These are phyloP conservation scores for Aspergillus aculeatus DNA, from an alignment of 2,329 filamentous ascomycete species.

Conservation along the genomic window DNA sequence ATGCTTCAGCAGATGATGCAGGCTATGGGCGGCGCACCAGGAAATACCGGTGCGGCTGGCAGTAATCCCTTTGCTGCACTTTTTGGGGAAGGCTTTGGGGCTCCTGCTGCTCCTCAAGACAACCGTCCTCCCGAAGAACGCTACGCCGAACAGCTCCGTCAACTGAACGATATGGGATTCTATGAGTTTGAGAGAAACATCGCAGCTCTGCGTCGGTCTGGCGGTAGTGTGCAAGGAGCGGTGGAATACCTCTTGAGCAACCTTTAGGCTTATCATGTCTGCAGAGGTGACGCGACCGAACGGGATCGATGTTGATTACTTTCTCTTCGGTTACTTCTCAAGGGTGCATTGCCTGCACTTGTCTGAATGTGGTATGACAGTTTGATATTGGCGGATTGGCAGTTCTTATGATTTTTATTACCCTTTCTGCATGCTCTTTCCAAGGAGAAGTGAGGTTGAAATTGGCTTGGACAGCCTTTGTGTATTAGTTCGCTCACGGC, in stretches of 20 bases:
- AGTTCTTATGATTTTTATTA: neutral
- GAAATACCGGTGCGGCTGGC: conserved; percentile 34
- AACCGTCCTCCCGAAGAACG: conserved; percentile 89
- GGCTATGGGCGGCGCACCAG: conserved; percentile 42
- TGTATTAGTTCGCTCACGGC: conserved; percentile 1
- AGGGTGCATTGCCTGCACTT: conserved; percentile 1
- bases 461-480: neutral
- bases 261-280: neutral
- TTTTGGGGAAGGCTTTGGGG: conserved; percentile 50
- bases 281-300: conserved; percentile 20
- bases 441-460: neutral
- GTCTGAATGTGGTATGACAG: conserved; percentile 4
- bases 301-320: conserved; percentile 13
- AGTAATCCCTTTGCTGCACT: conserved; percentile 48
- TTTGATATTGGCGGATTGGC: conserved; percentile 4
- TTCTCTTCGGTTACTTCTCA: neutral
- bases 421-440: conserved; percentile 1
- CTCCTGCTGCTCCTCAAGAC: conserved; percentile 64
- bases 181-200: conserved; percentile 95
- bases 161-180: conserved; percentile 99
- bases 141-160: conserved; percentile 83
- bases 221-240: conserved; percentile 88
- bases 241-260: conserved; percentile 41
- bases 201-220: conserved; percentile 78
- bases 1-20: conserved; percentile 59